These are phyloP conservation scores for Myrmaecium sp. DNA, from an alignment of 2,329 filamentous ascomycete species.

Conservation along the genomic window DNA sequence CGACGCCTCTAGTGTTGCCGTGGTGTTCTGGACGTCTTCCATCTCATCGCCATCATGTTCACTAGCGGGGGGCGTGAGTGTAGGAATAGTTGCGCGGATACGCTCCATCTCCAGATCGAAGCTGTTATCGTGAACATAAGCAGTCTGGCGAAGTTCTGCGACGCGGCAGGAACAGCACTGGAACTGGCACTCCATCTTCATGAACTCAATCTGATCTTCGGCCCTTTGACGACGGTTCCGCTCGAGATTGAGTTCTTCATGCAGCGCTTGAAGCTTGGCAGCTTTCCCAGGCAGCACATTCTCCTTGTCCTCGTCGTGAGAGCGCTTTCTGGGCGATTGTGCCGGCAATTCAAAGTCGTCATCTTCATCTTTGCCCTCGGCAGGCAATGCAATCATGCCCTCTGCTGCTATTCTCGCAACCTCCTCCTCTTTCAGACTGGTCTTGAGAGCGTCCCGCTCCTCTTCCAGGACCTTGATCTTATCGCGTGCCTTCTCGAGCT, in stretches of 20 bases:
- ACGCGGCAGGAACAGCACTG: conserved; percentile 44
- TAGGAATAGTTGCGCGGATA: conserved; percentile 28
- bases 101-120: conserved; percentile 18
- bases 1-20: conserved; percentile 5
- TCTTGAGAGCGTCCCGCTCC: conserved; percentile 59
- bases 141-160: conserved; percentile 20
- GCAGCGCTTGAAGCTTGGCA: conserved; percentile 27
- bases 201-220: conserved; percentile 56
- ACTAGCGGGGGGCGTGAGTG: conserved; percentile 46
- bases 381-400: conserved; percentile 49
- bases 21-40: conserved; percentile 8
- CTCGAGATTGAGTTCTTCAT: conserved; percentile 35
- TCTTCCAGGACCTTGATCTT: conserved; percentile 50
- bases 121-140: conserved; percentile 21
- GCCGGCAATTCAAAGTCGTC: conserved; percentile 48
- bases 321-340: conserved; percentile 31
- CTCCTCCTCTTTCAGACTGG: conserved; percentile 55
- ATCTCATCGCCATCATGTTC: conserved; percentile 34
- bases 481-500: conserved; percentile 47
- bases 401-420: conserved; percentile 56
- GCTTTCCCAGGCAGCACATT: conserved; percentile 13
- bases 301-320: conserved; percentile 25
- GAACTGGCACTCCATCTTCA: conserved; percentile 58
- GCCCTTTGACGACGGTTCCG: conserved; percentile 48
- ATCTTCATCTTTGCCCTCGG: conserved; percentile 30